Percentiles rank a stretch among this genome's conserved stretches.
phyloP scores from a whole-genome alignment of 495 filamentous ascomycete genomes.

The Bombardia bombarda region DNA sequence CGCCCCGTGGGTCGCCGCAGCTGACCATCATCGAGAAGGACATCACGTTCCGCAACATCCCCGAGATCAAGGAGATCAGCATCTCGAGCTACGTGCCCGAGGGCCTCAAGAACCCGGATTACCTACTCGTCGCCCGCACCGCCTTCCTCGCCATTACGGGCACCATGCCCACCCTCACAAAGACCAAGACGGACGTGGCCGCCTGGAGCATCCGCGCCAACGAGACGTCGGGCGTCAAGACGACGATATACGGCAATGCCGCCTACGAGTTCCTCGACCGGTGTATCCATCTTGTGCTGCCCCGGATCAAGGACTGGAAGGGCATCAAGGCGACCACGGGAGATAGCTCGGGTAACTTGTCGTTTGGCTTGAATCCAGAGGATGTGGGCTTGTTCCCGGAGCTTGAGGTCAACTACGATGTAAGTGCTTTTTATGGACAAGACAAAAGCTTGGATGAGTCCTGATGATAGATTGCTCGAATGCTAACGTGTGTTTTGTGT shows the following conservation, averaged over 20 bases:
- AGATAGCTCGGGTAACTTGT: conserved; percentile 81
- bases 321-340: conserved; percentile 66
- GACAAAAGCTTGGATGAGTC: no score
- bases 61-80: conserved; percentile 70
- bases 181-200: conserved; percentile 55
- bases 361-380: conserved; percentile 65
- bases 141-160: conserved; percentile 80
- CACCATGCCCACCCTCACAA: conserved; percentile 60
- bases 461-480: no score
- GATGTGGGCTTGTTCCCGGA: conserved; percentile 80
- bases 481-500: conserved; percentile 5
- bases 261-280: conserved; percentile 87
- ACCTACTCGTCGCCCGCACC: conserved; percentile 74
- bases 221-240: conserved; percentile 57
- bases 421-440: conserved; percentile 42
- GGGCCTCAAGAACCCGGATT: conserved; percentile 55
- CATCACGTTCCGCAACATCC: conserved; percentile 80
- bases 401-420: conserved; percentile 85
- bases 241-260: conserved; percentile 63
- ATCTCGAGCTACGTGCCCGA: conserved; percentile 61
- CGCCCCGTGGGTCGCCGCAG: conserved; percentile 57
- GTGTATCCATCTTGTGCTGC: conserved; percentile 78
- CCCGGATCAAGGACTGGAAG: conserved; percentile 88
- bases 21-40: conserved; percentile 66
- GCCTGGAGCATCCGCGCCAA: conserved; percentile 52